A percentile compares a stretch with the other conserved stretches of the same genome.
phyloP scores from a whole-genome alignment of 169 alveolate genomes.

The Ichthyophthirius multifiliis region DNA sequence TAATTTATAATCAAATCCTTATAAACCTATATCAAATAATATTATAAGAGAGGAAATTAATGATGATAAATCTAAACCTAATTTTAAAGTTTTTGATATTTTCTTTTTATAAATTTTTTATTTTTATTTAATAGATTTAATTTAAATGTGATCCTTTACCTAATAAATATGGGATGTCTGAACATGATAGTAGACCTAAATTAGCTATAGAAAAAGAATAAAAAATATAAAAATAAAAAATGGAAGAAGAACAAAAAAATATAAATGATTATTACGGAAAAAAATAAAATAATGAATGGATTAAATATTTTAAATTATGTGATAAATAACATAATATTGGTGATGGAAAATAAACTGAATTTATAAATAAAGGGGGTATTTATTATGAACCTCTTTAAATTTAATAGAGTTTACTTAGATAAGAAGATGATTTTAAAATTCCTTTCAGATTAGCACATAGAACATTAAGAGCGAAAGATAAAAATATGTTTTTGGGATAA shows the following conservation, averaged over 20 bases:
- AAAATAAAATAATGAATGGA: constrained; percentile 20
- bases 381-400: constrained; percentile 28
- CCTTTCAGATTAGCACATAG: constrained; percentile 29
- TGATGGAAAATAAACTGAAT: constrained; percentile 19
- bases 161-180: constrained; percentile 29
- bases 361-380: constrained; percentile 27
- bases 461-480: constrained; percentile 21
- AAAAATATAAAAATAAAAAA: neutral
- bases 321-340: constrained; percentile 36
- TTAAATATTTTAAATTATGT: constrained; percentile 17
- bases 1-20: neutral
- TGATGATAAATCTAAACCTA: constrained; percentile 11
- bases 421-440: constrained; percentile 13
- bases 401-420: constrained; percentile 15
- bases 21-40: neutral
- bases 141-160: constrained; percentile 20
- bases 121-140: neutral
- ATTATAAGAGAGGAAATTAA: neutral
- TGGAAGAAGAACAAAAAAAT: constrained; percentile 3
- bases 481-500: constrained; percentile 19
- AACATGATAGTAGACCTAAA: constrained; percentile 30
- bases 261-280: constrained; percentile 27
- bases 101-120: neutral
- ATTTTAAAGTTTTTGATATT: neutral
- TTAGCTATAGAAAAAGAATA: constrained; percentile 17